These are phyloP conservation scores for Trametes sanguinea DNA, from an alignment of 768 basidiomycete genomes.

Conservation along the genomic window DNA sequence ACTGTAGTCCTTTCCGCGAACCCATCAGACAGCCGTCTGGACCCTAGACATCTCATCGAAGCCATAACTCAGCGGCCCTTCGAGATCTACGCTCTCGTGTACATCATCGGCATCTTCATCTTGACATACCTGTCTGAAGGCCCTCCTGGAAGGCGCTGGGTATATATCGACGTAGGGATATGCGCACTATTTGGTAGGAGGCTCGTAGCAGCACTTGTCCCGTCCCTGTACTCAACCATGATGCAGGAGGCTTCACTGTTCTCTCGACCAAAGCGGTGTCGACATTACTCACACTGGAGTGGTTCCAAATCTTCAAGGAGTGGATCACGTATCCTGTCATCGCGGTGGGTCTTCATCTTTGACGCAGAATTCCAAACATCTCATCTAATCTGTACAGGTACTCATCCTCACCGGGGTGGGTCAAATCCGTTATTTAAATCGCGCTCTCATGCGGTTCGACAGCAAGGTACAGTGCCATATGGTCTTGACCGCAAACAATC, in stretches of 20 bases:
- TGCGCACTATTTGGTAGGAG: constrained; percentile 81
- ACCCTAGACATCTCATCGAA: constrained; percentile 62
- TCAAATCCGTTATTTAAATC: constrained; percentile 83
- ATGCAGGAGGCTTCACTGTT: constrained; percentile 87
- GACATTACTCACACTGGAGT: constrained; percentile 77
- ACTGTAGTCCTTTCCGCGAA: constrained; percentile 89
- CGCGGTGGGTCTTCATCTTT: constrained; percentile 44
- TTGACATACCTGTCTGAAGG: constrained; percentile 71
- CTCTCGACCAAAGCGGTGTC: constrained; percentile 92
- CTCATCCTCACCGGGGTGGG: constrained; percentile 72
- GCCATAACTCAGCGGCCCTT: constrained; percentile 77
- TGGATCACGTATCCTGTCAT: constrained; percentile 86
- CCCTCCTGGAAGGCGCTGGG: constrained; percentile 59
- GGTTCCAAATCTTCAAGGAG: constrained; percentile 72
- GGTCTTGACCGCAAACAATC: neutral
- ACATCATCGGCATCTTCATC: constrained; percentile 54
- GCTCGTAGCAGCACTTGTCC: constrained; percentile 3
- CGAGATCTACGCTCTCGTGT: constrained; percentile 70
- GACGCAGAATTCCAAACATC: too few relatives aligned
- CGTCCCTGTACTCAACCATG: neutral
- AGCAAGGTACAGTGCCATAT: constrained; percentile 62
- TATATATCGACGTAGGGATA: constrained; percentile 85
- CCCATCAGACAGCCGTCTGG: constrained; percentile 67
- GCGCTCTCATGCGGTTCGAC: constrained; percentile 91
- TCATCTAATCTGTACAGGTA: constrained; percentile 44